These are phyloP conservation scores for Aspergillus pseudoglaucus DNA, from an alignment of 2,329 filamentous ascomycete genomes.

Conservation along the genomic window DNA sequence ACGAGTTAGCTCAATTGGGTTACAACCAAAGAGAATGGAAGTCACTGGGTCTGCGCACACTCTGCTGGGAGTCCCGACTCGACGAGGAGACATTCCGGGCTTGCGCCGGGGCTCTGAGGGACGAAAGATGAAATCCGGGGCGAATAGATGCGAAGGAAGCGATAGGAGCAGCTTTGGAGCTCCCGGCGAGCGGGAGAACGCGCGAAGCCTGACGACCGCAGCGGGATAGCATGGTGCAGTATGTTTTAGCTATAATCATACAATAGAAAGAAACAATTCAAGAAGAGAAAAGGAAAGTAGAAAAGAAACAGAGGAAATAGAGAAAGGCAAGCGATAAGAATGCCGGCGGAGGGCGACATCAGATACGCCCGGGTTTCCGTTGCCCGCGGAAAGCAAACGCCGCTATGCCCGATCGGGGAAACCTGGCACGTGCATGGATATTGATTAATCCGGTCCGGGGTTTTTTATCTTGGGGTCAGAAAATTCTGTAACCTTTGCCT, in stretches of 20 bases:
- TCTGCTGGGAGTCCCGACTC: conserved; percentile 37
- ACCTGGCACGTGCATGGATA: conserved; percentile 14
- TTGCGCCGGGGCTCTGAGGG: conserved; percentile 20
- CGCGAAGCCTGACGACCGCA: conserved; percentile 29
- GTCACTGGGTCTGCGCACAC: conserved; percentile 19
- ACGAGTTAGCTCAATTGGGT: conserved; percentile 2
- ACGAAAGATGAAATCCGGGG: conserved; percentile 15
- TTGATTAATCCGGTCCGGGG: background rate
- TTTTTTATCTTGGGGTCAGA: conserved; percentile 7
- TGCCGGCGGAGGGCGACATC: conserved; percentile 10
- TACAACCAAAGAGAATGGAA: too few species aligned
- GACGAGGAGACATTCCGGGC: conserved; percentile 34
- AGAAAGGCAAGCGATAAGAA: conserved; percentile 12
- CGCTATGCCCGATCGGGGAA: conserved; percentile 18
- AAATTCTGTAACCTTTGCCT: conserved; percentile 5
- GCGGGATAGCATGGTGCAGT: conserved; percentile 29
- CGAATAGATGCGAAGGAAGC: conserved; percentile 12
- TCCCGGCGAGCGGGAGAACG: conserved; percentile 26
- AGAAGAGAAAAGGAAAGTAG: conserved; percentile 1
- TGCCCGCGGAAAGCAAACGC: conserved; percentile 32
- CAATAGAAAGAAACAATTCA: too few species aligned
- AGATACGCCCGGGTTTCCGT: conserved; percentile 17
- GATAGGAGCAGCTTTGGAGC: conserved; percentile 22
- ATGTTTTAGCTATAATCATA: background rate
- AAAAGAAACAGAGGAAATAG: conserved; percentile 1